phyloP scores from a whole-genome alignment of 306 rosid species.

The Senna siamea region DNA sequence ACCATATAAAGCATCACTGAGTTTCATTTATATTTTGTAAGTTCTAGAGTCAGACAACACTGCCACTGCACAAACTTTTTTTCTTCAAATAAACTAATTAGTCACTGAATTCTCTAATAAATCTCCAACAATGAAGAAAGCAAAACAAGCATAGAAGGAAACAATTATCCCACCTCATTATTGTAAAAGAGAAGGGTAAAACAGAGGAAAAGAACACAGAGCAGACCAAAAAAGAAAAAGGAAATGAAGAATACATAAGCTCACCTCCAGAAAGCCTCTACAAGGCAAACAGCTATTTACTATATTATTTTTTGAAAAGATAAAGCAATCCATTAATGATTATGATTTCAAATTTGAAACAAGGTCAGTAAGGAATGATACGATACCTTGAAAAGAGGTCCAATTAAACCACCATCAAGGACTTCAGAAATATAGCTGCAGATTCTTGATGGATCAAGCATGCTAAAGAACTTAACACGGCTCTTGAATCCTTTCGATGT shows the following conservation, averaged over 20 bases:
- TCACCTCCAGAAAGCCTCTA: background rate
- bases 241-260: no score
- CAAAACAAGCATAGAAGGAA: no score
- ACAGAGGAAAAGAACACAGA: no score
- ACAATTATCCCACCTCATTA: no score
- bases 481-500: conserved; percentile 80
- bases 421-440: conserved; percentile 83
- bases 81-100: no score
- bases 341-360: conserved; percentile 26
- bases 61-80: conserved; percentile 7
- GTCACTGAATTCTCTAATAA: no score
- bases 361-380: conserved; percentile 30
- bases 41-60: background rate
- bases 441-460: conserved; percentile 64
- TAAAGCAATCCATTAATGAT: background rate
- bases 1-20: background rate
- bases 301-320: background rate
- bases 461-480: conserved; percentile 63
- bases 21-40: background rate
- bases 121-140: no score
- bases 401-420: conserved; percentile 80
- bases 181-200: no score
- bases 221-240: no score
- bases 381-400: conserved; percentile 88
- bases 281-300: background rate